These are phyloP conservation scores for Physocladia obscura DNA, from an alignment of 192 early-diverging fungal genomes.

Conservation along the genomic window DNA sequence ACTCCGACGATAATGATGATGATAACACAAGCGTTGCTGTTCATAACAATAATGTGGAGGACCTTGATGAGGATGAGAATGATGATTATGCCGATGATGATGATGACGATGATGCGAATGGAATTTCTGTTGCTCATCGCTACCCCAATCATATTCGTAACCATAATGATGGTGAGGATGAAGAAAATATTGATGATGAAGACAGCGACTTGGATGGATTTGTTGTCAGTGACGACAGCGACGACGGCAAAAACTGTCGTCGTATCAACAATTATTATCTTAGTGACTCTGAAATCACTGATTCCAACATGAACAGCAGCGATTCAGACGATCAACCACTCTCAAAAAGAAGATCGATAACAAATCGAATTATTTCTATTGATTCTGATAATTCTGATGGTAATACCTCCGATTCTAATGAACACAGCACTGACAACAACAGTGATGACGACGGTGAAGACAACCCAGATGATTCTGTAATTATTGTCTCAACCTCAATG, in stretches of 20 bases:
- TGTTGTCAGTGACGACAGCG: slow-evolving; percentile 10
- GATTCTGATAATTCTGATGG: neutral
- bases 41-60: neutral
- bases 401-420: neutral
- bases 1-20: slow-evolving; percentile 23
- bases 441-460: neutral
- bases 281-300: neutral
- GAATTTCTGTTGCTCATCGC: neutral
- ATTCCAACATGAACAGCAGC: neutral
- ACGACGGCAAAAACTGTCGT: neutral
- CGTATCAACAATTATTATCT: neutral
- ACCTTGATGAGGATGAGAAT: slow-evolving; percentile 10
- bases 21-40: slow-evolving; percentile 7
- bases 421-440: neutral
- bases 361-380: neutral
- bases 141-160: too few relatives aligned
- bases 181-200: slow-evolving; percentile 1
- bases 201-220: slow-evolving; percentile 15
- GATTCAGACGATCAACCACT: neutral
- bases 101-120: slow-evolving; percentile 4
- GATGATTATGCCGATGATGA: slow-evolving; percentile 13
- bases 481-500: neutral
- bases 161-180: neutral
- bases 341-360: neutral
- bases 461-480: neutral